A percentile compares a stretch with the other conserved stretches of the same genome.
phyloP scores from a whole-genome alignment of 2,329 filamentous ascomycete genomes.

The Chaetomium olivaceum region DNA sequence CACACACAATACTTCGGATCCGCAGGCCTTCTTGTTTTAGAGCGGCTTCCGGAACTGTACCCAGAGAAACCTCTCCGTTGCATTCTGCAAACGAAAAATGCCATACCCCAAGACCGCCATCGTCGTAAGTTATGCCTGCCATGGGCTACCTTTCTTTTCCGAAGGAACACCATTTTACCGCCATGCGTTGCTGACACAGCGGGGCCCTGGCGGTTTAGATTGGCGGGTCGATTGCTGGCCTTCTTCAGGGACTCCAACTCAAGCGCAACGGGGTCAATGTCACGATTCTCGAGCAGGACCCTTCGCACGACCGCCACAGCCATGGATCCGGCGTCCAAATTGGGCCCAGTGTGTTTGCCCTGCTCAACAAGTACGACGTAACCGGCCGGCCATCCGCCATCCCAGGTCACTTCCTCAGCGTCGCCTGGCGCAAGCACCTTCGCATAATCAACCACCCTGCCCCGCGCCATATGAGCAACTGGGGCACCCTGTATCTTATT shows the following conservation, averaged over 20 bases:
- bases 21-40: background rate
- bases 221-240: background rate
- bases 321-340: background rate
- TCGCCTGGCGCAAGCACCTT: background rate
- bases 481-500: background rate
- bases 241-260: background rate
- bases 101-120: background rate
- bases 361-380: background rate
- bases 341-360: background rate
- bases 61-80: background rate
- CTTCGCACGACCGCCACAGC: background rate
- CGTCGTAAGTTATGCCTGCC: background rate
- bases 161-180: background rate
- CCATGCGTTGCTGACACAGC: background rate
- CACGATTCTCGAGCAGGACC: background rate
- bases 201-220: background rate
- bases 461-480: background rate
- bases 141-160: background rate
- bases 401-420: background rate
- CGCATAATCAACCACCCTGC: background rate
- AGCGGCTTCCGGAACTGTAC: background rate
- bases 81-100: background rate
- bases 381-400: background rate
- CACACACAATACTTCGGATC: background rate
- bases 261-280: background rate